Base-by-base conservation (phyloP, 2,329 filamentous ascomycete genomes). In the Xylaria sp. region DNA sequence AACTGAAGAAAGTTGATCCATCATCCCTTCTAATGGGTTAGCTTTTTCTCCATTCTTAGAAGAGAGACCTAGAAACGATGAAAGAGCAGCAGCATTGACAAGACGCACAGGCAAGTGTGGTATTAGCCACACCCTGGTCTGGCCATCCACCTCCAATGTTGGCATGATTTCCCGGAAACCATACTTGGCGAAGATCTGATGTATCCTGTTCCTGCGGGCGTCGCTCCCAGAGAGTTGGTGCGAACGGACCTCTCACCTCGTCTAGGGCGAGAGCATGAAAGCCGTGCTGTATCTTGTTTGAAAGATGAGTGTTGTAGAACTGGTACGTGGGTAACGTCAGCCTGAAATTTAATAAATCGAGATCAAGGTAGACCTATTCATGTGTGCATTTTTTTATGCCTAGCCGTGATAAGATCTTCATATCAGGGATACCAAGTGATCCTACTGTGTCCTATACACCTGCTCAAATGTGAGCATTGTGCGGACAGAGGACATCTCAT, bases 81-180 rank as follows among this genome's bases (percentile, higher is more conserved):
- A 9, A 20, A 44, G 25, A 31, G 20, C 6, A 44, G 46, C 1
- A 54, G 12, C n/a, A 9, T 44, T 48, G 46, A 8, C 2, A 54
- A 51, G 60, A 77, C 78, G 71, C 46, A 79, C 79, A 81, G 10
- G 80, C 79, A 67, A 81, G 75, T 8, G 80, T 75, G 67, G 78
- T 79, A 66, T 81, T 75, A 60, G 79, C 76, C 13, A 81, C 72
- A 18, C 83, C 84, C 69, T 86, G 82, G 57, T 87, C 85, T 5
- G 80, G 76, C 87, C 87, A 91, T 1, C 91, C 91, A 39, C 91
- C 91, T 4, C 91, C 91, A 56, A 92, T 88, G 73, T 93, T 91
- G 12, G 85, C 88, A 76, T 94, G 92, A 59, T 87, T 88, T 7
- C 91, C 91, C 0, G 91, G 89, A 74, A 94, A 94, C 89, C 89